These are phyloP conservation scores for Theobroma cacao DNA, from an alignment of 345 rosid genomes.

Conservation along the genomic window DNA sequence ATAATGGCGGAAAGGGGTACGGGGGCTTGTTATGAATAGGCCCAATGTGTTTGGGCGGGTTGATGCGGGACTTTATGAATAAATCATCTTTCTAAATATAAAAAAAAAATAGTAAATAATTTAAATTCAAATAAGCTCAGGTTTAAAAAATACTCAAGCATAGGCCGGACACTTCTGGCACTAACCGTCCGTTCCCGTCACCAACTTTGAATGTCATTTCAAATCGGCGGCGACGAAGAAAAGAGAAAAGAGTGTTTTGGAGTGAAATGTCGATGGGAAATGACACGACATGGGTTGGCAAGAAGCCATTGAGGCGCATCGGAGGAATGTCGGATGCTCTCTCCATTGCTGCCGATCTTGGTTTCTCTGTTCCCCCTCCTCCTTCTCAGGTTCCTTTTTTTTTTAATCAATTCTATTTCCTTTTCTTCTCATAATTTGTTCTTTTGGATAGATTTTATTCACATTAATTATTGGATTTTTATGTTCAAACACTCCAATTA, in stretches of 20 bases:
- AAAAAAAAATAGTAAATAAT: background rate
- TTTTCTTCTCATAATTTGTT: background rate
- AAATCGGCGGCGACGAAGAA: background rate
- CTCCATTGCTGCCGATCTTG: conserved; percentile 96
- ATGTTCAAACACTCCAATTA: background rate
- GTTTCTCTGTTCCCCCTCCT: conserved; percentile 72
- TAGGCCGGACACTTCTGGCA: background rate
- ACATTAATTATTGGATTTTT: background rate
- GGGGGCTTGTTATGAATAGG: background rate
- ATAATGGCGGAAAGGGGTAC: background rate
- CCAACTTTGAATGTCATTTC: background rate
- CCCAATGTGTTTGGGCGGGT: background rate
- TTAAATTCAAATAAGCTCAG: background rate
- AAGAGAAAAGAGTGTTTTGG: background rate
- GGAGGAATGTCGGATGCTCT: conserved; percentile 98
- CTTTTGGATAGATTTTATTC: background rate
- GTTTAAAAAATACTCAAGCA: background rate
- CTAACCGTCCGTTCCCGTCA: background rate
- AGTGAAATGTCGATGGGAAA: conserved; percentile 68
- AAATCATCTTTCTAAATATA: too few relatives aligned
- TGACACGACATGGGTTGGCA: conserved; percentile 94
- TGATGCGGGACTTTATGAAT: too few relatives aligned
- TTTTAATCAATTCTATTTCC: background rate
- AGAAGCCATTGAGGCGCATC: conserved; percentile 86
- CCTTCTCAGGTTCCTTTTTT: conserved; percentile 62